A percentile compares a stretch with the other conserved stretches of the same genome.
These are phyloP conservation scores for Talaromyces sp. DNA, from an alignment of 2,329 filamentous ascomycete species.

Conservation along the genomic window DNA sequence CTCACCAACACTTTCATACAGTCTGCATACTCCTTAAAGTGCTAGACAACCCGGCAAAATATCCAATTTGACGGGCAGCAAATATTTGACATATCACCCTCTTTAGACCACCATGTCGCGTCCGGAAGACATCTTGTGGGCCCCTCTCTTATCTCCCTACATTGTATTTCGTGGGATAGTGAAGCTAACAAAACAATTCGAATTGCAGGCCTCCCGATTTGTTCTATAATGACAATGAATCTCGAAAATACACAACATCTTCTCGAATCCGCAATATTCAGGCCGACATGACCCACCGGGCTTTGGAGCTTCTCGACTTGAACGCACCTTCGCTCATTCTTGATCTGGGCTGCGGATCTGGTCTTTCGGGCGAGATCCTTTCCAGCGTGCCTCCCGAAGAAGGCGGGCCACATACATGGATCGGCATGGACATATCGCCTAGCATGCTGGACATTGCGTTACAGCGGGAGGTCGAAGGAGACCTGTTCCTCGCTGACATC, in stretches of 20 bases:
- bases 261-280: constrained; percentile 96
- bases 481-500: constrained; percentile 90
- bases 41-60: neutral
- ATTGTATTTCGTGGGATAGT: constrained; percentile 15
- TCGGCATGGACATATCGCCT: constrained; percentile 93
- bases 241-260: constrained; percentile 93
- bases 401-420: constrained; percentile 85
- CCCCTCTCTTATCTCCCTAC: constrained; percentile 12
- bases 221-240: constrained; percentile 94
- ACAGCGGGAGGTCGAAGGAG: constrained; percentile 85
- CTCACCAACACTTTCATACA: neutral
- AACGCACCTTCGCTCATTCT: constrained; percentile 77
- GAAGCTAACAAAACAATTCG: neutral
- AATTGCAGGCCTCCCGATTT: constrained; percentile 76
- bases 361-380: constrained; percentile 89
- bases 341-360: constrained; percentile 93
- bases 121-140: constrained; percentile 88
- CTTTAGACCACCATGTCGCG: constrained; percentile 71
- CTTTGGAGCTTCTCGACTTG: constrained; percentile 84
- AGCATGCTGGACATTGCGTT: constrained; percentile 97
- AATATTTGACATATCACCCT: neutral
- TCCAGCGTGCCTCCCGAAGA: constrained; percentile 63
- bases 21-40: neutral
- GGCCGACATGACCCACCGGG: constrained; percentile 86
- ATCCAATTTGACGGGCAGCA: neutral